These are phyloP conservation scores for Ilyonectria destructans DNA, from an alignment of 2,329 filamentous ascomycete species.

Conservation along the genomic window DNA sequence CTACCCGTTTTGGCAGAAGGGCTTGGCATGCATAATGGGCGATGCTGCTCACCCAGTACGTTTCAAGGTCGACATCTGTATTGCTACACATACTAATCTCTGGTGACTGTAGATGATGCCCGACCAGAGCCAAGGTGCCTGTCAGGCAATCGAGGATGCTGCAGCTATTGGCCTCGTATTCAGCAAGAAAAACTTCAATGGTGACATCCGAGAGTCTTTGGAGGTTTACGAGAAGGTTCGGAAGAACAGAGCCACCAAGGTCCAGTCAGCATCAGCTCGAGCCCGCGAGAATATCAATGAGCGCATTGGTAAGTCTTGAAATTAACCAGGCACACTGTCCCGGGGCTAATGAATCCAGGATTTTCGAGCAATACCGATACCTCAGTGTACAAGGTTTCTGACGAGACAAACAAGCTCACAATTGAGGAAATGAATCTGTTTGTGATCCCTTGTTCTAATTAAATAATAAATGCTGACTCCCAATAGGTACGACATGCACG, in stretches of 20 bases:
- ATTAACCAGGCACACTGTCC: background rate
- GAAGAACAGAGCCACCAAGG: conserved; percentile 68
- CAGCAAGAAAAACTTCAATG: conserved; percentile 61
- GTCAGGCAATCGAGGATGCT: conserved; percentile 79
- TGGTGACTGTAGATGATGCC: conserved; percentile 70
- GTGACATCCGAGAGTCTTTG: conserved; percentile 64
- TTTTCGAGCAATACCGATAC: conserved; percentile 26
- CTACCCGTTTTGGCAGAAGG: conserved; percentile 35
- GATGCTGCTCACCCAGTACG: conserved; percentile 52
- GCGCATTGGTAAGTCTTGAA: conserved; percentile 65
- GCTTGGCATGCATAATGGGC: conserved; percentile 27
- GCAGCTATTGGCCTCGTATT: conserved; percentile 76
- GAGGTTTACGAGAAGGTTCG: conserved; percentile 67
- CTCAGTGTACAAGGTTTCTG: conserved; percentile 6
- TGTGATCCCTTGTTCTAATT: background rate
- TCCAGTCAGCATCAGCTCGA: conserved; percentile 71
- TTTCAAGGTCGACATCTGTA: too few relatives aligned
- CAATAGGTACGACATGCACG: background rate
- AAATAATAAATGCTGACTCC: background rate
- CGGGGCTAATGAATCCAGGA: background rate
- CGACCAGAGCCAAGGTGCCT: conserved; percentile 79
- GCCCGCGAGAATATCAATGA: conserved; percentile 76
- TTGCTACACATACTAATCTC: background rate
- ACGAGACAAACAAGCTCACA: conserved; percentile 23
- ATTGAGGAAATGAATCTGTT: conserved; percentile 31